Evolutionary conservation across 371 early-diverging fungal species (phyloP).

Genomic region (Haplosporangium sp.): DNA sequence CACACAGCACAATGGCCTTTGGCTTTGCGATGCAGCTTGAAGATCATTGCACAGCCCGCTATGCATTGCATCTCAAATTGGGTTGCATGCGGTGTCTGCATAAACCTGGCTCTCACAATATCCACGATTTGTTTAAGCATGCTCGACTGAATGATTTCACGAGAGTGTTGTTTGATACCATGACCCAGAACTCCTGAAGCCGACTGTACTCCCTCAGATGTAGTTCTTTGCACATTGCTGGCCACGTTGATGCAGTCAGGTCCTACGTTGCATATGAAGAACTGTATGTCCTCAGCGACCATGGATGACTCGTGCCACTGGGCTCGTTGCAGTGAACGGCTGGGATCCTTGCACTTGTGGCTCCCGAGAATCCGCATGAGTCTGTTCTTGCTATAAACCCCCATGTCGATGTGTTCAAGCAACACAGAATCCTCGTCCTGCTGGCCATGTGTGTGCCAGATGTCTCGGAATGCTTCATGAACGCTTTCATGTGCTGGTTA

Average conservation of each 20-base stretch:
- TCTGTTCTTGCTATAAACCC: constrained; percentile 8
- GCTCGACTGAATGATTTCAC: neutral
- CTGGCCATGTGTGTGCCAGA: too few species aligned
- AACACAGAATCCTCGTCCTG: too few species aligned
- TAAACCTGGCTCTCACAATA: too few species aligned
- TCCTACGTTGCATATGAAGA: constrained; percentile 14
- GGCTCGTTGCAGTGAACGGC: constrained; percentile 11
- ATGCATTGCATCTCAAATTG: constrained; percentile 7
- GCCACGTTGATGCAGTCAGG: neutral
- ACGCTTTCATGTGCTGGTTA: constrained; percentile 9
- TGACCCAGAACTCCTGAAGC: neutral
- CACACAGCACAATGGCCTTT: constrained; percentile 5
- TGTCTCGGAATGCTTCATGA: constrained; percentile 6
- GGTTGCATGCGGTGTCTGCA: neutral
- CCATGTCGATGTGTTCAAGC: constrained; percentile 14
- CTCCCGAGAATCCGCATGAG: constrained; percentile 17
- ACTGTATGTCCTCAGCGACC: constrained; percentile 4
- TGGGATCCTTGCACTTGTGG: constrained; percentile 5
- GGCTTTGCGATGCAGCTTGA: constrained; percentile 5
- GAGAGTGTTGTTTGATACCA: neutral
- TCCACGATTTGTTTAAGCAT: too few species aligned
- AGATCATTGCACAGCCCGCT: neutral
- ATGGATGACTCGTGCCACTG: constrained; percentile 15
- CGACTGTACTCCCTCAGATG: neutral
- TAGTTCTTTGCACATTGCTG: too few species aligned